Conservation (phyloP, 176 grass and related monocot genomes). For the Neostapfia colusana region DNA sequence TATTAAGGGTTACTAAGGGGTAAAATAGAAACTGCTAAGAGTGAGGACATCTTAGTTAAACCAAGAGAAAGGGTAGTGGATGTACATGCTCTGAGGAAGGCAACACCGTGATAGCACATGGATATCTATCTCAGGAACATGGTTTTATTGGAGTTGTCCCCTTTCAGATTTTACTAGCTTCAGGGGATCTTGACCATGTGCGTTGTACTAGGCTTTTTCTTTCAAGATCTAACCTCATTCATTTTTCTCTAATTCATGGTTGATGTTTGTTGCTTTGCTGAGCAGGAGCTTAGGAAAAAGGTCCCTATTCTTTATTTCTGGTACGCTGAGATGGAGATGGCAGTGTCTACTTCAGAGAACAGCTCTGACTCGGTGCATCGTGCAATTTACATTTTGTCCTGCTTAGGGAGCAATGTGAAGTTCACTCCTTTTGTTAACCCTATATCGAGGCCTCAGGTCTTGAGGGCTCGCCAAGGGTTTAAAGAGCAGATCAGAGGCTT, state of each 20-base stretch:
- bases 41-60: neutral
- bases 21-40: neutral
- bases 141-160: neutral
- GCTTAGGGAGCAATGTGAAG: slow-evolving; percentile 70
- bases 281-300: slow-evolving; percentile 73
- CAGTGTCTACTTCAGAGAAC: slow-evolving; percentile 44
- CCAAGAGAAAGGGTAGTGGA: neutral
- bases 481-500: slow-evolving; percentile 87
- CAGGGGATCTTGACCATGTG: neutral
- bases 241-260: neutral
- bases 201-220: neutral
- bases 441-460: slow-evolving; percentile 65
- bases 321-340: slow-evolving; percentile 85
- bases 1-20: neutral
- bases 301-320: slow-evolving; percentile 75
- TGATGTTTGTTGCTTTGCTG: slow-evolving; percentile 25
- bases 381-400: slow-evolving; percentile 79
- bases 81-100: neutral
- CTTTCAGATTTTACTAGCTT: neutral
- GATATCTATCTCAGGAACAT: neutral
- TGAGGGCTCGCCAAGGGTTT: slow-evolving; percentile 88
- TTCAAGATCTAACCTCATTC: neutral
- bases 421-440: slow-evolving; percentile 62
- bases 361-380: slow-evolving; percentile 57
- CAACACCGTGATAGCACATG: neutral